Percentiles rank a stretch among this genome's conserved stretches.
These are phyloP conservation scores for Alternaria longipes DNA, from an alignment of 2,329 filamentous ascomycete genomes.

Conservation along the genomic window DNA sequence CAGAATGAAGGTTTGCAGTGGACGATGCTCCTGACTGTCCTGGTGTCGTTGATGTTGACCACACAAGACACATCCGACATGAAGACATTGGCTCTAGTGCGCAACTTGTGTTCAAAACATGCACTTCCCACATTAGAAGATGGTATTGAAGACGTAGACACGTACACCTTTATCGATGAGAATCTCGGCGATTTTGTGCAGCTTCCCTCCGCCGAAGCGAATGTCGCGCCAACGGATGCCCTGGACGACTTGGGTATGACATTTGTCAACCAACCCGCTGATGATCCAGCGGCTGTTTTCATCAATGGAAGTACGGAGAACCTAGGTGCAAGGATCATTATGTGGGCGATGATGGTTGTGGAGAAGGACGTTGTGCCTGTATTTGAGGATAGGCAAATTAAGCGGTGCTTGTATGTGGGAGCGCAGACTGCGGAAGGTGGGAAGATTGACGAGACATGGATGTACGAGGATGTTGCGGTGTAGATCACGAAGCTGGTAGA, in stretches of 20 bases:
- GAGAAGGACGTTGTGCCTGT: slow-evolving; percentile 25
- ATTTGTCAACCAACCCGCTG: slow-evolving; percentile 17
- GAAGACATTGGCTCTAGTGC: slow-evolving; percentile 12
- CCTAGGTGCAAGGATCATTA: slow-evolving; percentile 28
- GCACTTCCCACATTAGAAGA: slow-evolving; percentile 32
- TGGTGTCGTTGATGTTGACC: slow-evolving; percentile 25
- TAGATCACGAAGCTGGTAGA: not conserved
- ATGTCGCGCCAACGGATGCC: slow-evolving; percentile 12
- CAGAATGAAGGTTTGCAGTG: slow-evolving; percentile 30
- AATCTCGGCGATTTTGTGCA: slow-evolving; percentile 31
- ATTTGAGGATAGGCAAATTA: slow-evolving; percentile 4
- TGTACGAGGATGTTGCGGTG: slow-evolving; percentile 12
- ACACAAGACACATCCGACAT: slow-evolving; percentile 6
- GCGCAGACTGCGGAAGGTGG: not conserved
- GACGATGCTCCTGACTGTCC: slow-evolving; percentile 34
- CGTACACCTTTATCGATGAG: slow-evolving; percentile 34
- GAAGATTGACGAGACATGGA: slow-evolving; percentile 17
- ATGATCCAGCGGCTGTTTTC: slow-evolving; percentile 7
- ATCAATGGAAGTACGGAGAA: slow-evolving; percentile 25
- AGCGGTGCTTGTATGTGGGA: slow-evolving; percentile 24
- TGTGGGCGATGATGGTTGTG: slow-evolving; percentile 39
- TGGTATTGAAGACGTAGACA: slow-evolving; percentile 36
- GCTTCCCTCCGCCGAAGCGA: slow-evolving; percentile 5
- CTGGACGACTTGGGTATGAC: slow-evolving; percentile 28
- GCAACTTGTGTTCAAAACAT: slow-evolving; percentile 21